A percentile compares a stretch with the other conserved stretches of the same genome.
Conservation (phyloP, 805 yeast species). For the Huiozyma sinensis region DNA sequence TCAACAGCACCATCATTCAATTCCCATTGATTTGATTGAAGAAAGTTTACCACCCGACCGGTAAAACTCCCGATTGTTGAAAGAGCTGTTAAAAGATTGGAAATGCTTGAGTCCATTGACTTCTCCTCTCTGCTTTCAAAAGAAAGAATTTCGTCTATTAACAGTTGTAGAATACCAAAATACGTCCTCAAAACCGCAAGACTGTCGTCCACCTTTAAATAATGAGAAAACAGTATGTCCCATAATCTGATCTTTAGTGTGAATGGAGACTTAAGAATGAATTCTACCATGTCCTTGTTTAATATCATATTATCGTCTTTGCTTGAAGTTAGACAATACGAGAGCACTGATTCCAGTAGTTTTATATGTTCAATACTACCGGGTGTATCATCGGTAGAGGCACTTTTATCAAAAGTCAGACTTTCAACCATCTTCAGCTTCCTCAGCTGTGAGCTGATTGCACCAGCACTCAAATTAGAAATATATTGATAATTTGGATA, state of each 20-base stretch:
- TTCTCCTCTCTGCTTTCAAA: slow-evolving; percentile 29
- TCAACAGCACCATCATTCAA: slow-evolving; percentile 4
- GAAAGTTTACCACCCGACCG: slow-evolving; percentile 25
- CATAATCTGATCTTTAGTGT: slow-evolving; percentile 64
- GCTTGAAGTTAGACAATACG: slow-evolving; percentile 18
- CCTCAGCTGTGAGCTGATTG: slow-evolving; percentile 52
- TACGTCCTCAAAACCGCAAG: slow-evolving; percentile 39
- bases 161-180: slow-evolving; percentile 37
- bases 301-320: slow-evolving; percentile 5
- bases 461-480: slow-evolving; percentile 40
- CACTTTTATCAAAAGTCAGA: neutral
- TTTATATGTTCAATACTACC: slow-evolving; percentile 15
- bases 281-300: slow-evolving; percentile 44
- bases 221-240: slow-evolving; percentile 56
- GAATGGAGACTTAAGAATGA: slow-evolving; percentile 53
- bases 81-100: slow-evolving; percentile 26
- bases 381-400: slow-evolving; percentile 3
- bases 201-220: slow-evolving; percentile 25
- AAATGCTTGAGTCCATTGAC: slow-evolving; percentile 35
- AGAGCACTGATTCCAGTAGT: slow-evolving; percentile 38
- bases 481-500: slow-evolving; percentile 53
- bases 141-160: slow-evolving; percentile 30
- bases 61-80: slow-evolving; percentile 42
- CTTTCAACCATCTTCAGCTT: slow-evolving; percentile 45
- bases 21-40: slow-evolving; percentile 30